A percentile compares a stretch with the other conserved stretches of the same genome.
These are phyloP conservation scores for Globisporangium alternatum DNA, from an alignment of 352 stramenopile genomes.

Conservation along the genomic window DNA sequence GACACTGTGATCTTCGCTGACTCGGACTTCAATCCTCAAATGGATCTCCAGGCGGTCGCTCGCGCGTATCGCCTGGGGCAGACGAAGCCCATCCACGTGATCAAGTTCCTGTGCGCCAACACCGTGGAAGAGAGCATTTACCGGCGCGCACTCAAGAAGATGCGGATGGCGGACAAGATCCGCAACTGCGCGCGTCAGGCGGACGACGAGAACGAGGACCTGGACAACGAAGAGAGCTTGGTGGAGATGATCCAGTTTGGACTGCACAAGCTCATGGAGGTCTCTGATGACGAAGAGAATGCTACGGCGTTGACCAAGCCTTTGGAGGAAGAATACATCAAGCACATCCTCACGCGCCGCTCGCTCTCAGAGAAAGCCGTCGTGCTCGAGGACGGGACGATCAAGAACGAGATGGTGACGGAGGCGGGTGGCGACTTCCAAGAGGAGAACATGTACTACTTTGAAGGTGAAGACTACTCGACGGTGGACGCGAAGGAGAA, in stretches of 20 bases:
- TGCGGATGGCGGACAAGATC: constrained; percentile 73
- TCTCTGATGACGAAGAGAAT: constrained; percentile 20
- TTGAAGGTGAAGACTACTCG: constrained; percentile 74
- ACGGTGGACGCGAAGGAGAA: constrained; percentile 32
- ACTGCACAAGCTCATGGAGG: constrained; percentile 62
- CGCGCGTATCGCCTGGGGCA: constrained; percentile 71
- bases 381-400: constrained; percentile 21
- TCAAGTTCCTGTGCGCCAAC: constrained; percentile 72
- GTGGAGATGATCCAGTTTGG: constrained; percentile 77
- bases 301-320: constrained; percentile 35
- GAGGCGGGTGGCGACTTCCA: constrained; percentile 54
- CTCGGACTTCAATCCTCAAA: constrained; percentile 80
- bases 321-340: constrained; percentile 57
- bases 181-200: constrained; percentile 48
- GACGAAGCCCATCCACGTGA: constrained; percentile 75
- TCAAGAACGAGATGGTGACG: constrained; percentile 48
- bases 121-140: constrained; percentile 83
- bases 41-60: constrained; percentile 64
- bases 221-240: constrained; percentile 43
- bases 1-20: constrained; percentile 81
- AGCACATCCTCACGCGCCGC: constrained; percentile 39
- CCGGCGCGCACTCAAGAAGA: constrained; percentile 61
- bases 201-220: constrained; percentile 29
- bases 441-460: constrained; percentile 86
- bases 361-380: neutral